Evolutionary conservation across 345 rosid genomes (phyloP).

Genomic region (Pistacia atlantica): DNA sequence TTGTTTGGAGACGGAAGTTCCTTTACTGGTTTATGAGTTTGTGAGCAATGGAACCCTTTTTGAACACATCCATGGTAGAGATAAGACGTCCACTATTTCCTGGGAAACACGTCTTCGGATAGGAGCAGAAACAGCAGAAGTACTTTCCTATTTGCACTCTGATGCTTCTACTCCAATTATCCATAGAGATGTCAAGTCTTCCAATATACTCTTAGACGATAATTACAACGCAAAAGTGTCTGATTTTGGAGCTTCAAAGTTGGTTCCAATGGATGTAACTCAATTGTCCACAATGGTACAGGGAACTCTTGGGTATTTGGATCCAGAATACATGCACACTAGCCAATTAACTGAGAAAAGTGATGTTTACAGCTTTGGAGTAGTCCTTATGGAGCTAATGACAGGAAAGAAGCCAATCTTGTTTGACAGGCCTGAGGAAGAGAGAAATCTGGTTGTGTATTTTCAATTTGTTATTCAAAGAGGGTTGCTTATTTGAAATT

Average conservation of each 20-base stretch:
- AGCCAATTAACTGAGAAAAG: conserved; percentile 46
- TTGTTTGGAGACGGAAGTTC: too few relatives aligned
- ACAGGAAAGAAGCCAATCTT: conserved; percentile 31
- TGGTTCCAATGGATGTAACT: conserved; percentile 31
- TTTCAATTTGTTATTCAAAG: conserved; percentile 24
- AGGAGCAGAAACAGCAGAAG: conserved; percentile 34
- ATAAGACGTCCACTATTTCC: conserved; percentile 4
- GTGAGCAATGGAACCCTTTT: conserved; percentile 18
- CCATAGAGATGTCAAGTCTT: too few relatives aligned
- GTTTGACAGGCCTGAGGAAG: conserved; percentile 18
- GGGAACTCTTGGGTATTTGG: conserved; percentile 44
- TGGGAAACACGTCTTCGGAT: conserved; percentile 39
- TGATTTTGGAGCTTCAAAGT: conserved; percentile 42
- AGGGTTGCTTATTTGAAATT: conserved; percentile 15
- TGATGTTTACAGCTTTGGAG: conserved; percentile 52
- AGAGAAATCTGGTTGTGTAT: conserved; percentile 29
- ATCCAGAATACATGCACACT: conserved; percentile 38
- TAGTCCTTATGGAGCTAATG: conserved; percentile 38
- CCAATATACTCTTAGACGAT: too few relatives aligned
- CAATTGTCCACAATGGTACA: conserved; percentile 43
- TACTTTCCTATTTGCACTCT: conserved; percentile 44
- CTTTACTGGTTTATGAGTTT: neutral
- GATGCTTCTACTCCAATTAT: too few relatives aligned
- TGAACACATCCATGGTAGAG: conserved; percentile 12
- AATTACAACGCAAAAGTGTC: too few relatives aligned